phyloP scores from a whole-genome alignment of 352 stramenopile species.

The Pythium brassicae region DNA sequence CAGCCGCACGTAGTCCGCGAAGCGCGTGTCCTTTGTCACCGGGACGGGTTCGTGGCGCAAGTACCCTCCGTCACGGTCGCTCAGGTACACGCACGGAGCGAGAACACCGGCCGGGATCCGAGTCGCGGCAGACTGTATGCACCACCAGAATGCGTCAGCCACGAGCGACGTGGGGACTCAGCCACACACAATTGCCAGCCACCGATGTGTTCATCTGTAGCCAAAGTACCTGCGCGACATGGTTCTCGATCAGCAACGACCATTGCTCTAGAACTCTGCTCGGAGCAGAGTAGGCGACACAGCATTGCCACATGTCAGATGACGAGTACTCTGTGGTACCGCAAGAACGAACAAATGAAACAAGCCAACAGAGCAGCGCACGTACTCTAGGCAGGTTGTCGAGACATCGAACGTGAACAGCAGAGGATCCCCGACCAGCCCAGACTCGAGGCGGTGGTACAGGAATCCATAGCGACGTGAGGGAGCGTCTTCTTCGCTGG shows the following conservation, averaged over 20 bases:
- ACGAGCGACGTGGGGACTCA: neutral
- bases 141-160: neutral
- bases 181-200: neutral
- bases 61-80: conserved; percentile 50
- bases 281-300: neutral
- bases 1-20: conserved; percentile 45
- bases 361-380: neutral
- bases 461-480: conserved; percentile 57
- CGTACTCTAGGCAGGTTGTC: conserved; percentile 55
- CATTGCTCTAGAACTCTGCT: conserved; percentile 50
- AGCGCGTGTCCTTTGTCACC: conserved; percentile 27
- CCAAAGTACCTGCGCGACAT: conserved; percentile 26
- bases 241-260: conserved; percentile 37
- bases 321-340: neutral
- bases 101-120: conserved; percentile 40
- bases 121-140: conserved; percentile 13
- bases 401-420: conserved; percentile 57
- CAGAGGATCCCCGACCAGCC: conserved; percentile 55
- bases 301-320: neutral
- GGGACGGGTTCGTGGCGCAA: conserved; percentile 51
- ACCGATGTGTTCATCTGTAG: neutral
- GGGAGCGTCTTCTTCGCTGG: conserved; percentile 13
- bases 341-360: too few relatives aligned
- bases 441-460: conserved; percentile 56
- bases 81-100: conserved; percentile 45